Evolutionary conservation across 441 rosid species (phyloP), one percentile per base, ranked within the genome.

Genomic region (Jatropha multifida): DNA sequence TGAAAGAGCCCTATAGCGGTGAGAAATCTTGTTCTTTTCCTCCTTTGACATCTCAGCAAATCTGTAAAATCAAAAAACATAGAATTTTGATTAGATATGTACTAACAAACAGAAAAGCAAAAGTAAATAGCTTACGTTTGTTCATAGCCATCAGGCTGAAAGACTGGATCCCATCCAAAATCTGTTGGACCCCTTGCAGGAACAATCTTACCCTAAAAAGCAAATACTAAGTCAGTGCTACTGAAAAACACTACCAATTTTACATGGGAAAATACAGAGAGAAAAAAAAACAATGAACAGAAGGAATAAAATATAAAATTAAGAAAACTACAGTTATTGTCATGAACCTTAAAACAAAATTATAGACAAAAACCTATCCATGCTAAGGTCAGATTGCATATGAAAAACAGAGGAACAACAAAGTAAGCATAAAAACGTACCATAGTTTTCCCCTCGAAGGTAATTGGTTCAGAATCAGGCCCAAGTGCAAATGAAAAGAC

Each of bases 161-260:
- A 96, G 78, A 96, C 82, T 44, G 98, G 96, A 86, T 92, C 99
- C 99, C 97, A 96, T 74, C 98, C 99, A 75, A 96, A 96, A 82
- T 91, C 96, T 62, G 78, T 85, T 14, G 97, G 93, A 75, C 99
- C 99, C 80, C 91, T 88, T 32, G 99, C 85, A 69, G 88, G 80
- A 78, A 96, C 97, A 82, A 96, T 91, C 82, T 83, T 91, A 41
- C 99, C 98, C 99, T 96, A 76, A 64, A 65, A 69, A 18, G n/a
- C 72, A 56, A 17, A 18, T 7, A 23, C 4, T 1, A 9, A 4
- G 42, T 12, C 49, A 40, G 38, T 40, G 2, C 20, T 38, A 48
- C 60, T 61, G 15, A 7, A 6, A 55, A 0, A 10, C 9, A 11
- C 18, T 6, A 17, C 8, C 40, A 67, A 5, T 42, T 42, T 42